Evolutionary conservation across 139 green algal species (phyloP).

Genomic region (Chlorella vulgaris): DNA sequence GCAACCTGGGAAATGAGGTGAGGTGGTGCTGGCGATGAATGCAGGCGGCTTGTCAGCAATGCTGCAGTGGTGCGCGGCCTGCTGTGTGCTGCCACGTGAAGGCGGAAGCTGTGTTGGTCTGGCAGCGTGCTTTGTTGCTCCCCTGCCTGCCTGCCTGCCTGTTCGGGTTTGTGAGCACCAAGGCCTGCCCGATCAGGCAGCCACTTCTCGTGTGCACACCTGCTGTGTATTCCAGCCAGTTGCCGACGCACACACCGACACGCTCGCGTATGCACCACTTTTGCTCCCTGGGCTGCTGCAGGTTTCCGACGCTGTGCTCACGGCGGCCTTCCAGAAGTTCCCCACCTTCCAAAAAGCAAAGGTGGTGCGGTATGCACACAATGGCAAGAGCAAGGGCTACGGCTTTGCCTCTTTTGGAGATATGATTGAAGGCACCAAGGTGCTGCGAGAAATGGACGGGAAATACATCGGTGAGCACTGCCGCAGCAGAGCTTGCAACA

Average conservation of each 20-base stretch:
- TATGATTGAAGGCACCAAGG: conserved; percentile 78
- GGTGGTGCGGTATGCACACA: conserved; percentile 25
- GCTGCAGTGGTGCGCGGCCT: too few relatives aligned
- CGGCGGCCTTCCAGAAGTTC: conserved; percentile 86
- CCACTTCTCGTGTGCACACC: too few relatives aligned
- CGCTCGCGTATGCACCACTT: not conserved
- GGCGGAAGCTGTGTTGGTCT: too few relatives aligned
- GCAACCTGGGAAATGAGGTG: conserved; percentile 93
- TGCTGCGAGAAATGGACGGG: conserved; percentile 83
- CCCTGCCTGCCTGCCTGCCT: not conserved
- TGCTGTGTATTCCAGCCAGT: not conserved
- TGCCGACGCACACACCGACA: not conserved
- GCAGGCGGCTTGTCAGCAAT: too few relatives aligned
- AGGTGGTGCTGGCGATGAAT: not conserved
- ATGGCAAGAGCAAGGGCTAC: conserved; percentile 89
- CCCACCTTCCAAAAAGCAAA: conserved; percentile 87
- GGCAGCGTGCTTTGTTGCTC: not conserved
- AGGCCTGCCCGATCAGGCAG: too few relatives aligned
- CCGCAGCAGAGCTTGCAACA: not conserved
- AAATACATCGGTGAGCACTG: conserved; percentile 78
- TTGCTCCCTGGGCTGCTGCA: not conserved
- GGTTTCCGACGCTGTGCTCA: conserved; percentile 87
- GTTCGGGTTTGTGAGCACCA: not conserved
- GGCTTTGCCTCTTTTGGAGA: conserved; percentile 94
- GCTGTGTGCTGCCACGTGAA: too few relatives aligned